Conservation (phyloP, 2,329 filamentous ascomycete species). For the Xylaria sp. region DNA sequence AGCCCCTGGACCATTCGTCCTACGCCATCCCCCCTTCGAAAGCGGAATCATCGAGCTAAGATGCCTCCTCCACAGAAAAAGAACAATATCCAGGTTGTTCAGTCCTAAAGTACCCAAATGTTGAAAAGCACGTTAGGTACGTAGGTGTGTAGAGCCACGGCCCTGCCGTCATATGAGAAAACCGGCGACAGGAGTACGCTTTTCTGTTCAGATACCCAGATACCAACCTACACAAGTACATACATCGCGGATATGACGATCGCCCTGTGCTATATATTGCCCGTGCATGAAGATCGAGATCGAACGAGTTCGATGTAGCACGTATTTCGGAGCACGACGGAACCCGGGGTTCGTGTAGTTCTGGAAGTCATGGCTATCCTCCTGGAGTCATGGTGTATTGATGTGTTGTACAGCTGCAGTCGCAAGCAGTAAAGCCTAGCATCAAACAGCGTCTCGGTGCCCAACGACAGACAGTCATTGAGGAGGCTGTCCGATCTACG, state of each 20-base stretch:
- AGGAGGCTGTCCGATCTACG: conserved; percentile 33
- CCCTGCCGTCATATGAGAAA: conserved; percentile 11
- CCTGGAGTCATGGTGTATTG: conserved; percentile 32
- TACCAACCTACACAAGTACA: conserved; percentile 8
- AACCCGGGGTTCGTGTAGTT: conserved; percentile 25
- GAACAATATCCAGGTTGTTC: conserved; percentile 83
- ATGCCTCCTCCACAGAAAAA: conserved; percentile 59
- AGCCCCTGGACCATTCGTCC: conserved; percentile 13
- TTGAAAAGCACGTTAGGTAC: conserved; percentile 14
- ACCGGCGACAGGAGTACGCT: conserved; percentile 7
- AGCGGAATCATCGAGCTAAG: conserved; percentile 18
- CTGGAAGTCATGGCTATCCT: conserved; percentile 24
- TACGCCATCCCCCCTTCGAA: conserved; percentile 7
- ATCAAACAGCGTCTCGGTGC: conserved; percentile 42
- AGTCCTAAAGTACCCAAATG: conserved; percentile 49
- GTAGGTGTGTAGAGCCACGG: conserved; percentile 13
- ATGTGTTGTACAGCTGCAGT: conserved; percentile 46
- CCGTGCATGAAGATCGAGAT: conserved; percentile 25
- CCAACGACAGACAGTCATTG: conserved; percentile 40
- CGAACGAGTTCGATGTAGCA: conserved; percentile 18
- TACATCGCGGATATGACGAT: conserved; percentile 5
- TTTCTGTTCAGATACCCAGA: conserved; percentile 4
- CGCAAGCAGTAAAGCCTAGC: conserved; percentile 34
- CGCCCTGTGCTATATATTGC: conserved; percentile 10
- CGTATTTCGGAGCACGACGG: conserved; percentile 21